These are phyloP conservation scores for Ceratocystis albifundus DNA, from an alignment of 2,329 filamentous ascomycete genomes.

Conservation along the genomic window DNA sequence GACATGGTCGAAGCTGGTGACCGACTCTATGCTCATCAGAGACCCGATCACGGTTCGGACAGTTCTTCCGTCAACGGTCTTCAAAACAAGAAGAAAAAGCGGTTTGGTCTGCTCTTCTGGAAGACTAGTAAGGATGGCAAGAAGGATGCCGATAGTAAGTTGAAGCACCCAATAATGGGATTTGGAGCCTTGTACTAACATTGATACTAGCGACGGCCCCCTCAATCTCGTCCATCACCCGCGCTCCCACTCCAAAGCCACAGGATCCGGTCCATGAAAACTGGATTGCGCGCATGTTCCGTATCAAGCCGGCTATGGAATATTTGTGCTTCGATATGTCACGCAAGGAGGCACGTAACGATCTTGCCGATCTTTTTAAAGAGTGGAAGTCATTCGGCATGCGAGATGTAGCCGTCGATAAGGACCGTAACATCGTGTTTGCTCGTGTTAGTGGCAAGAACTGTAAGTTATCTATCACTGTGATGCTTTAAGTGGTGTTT, in stretches of 20 bases:
- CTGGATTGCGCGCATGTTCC: conserved; percentile 81
- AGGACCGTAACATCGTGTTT: conserved; percentile 65
- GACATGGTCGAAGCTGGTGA: conserved; percentile 18
- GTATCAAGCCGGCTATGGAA: conserved; percentile 70
- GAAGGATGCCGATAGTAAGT: neutral
- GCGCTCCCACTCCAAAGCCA: conserved; percentile 29
- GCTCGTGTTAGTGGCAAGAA: conserved; percentile 66
- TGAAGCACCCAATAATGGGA: too few relatives aligned
- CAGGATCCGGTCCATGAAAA: conserved; percentile 59
- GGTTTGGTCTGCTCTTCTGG: conserved; percentile 46
- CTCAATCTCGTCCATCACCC: neutral
- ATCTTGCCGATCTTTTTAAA: conserved; percentile 60
- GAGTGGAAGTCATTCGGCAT: conserved; percentile 80
- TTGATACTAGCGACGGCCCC: neutral
- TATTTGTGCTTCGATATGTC: conserved; percentile 65
- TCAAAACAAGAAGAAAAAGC: conserved; percentile 37
- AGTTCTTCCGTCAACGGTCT: conserved; percentile 15
- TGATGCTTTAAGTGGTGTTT: too few relatives aligned
- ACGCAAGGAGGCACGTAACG: conserved; percentile 58
- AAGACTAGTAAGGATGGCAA: conserved; percentile 35
- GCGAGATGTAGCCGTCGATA: conserved; percentile 65
- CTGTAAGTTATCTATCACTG: conserved; percentile 44
- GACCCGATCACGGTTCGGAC: conserved; percentile 10
- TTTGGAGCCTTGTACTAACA: neutral
- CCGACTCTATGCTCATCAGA: conserved; percentile 5